Base-by-base conservation (phyloP, 352 stramenopile species). In the Globisporangium perplexum region DNA sequence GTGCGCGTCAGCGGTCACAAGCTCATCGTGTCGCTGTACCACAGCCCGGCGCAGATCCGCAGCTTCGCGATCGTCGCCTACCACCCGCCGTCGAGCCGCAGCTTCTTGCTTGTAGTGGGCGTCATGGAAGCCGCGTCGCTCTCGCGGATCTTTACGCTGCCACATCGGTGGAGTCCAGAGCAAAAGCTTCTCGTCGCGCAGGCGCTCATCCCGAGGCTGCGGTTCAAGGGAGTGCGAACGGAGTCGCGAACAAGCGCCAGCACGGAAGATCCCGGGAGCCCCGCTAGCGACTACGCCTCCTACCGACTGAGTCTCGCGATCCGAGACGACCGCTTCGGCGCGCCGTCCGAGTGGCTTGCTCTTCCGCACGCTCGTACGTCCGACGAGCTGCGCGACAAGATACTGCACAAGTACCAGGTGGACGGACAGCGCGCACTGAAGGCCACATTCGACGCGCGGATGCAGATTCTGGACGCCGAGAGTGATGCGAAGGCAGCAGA, bases 11-110 rank as follows among this genome's bases (percentile, higher is more conserved):
- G 62, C n/a, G 72, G 74, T 22, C 65, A 74, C 28, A 43, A 43
- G 4, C 72, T 87, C 30, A 68, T 74, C 49, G 56, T 90, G 12
- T 86, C 79, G 10, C 60, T 90, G 23, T 80, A 85, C 46, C 74
- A 90, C 46, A 77, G 74, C 36, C 77, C 79, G 2, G 47, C 62
- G 12, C 79, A 87, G 46, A 64, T 73, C 10, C 71, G 73, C 20
- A 90, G 76, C 53, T 69, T 90, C 30, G 33, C 73, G 4, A 51
- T 88, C 1, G 36, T 69, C 1, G 79, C 67, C 30, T 88, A 87
- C 52, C 67, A 87, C 18, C 69, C 79, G 5, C 55, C 45, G 8
- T 61, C 72, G 1, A 80, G 65, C 8, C 57, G 57, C 11, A 81
- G 62, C 6, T 77, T 81, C 31, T 53, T 45, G 7, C 47, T 88